Evolutionary conservation across 2,329 filamentous ascomycete genomes (phyloP).

Genomic region (Neopestalotiopsis rosae): DNA sequence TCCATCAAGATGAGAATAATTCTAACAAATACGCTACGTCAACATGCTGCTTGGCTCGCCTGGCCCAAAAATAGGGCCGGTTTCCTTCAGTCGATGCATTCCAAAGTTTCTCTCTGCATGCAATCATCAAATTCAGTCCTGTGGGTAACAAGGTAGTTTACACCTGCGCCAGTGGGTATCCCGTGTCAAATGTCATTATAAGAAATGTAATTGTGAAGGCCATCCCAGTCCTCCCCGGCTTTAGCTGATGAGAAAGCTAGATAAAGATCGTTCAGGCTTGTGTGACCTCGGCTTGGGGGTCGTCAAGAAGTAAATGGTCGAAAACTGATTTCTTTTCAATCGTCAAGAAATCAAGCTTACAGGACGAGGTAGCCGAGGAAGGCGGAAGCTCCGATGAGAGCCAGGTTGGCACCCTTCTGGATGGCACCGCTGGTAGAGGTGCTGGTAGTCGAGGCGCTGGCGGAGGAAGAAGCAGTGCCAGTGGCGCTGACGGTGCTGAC

Average conservation of each 20-base stretch:
- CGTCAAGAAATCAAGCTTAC: slow-evolving; percentile 33
- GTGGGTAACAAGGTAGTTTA: slow-evolving; percentile 4
- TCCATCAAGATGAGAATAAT: slow-evolving; percentile 3
- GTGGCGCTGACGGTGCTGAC: slow-evolving; percentile 20
- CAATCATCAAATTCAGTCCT: slow-evolving; percentile 18
- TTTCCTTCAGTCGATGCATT: slow-evolving; percentile 12
- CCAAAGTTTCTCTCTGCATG: slow-evolving; percentile 13
- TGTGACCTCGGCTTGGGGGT: background rate
- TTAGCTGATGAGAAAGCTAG: background rate
- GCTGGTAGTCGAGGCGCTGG: slow-evolving; percentile 22
- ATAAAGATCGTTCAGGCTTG: slow-evolving; percentile 23
- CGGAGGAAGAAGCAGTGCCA: slow-evolving; percentile 20
- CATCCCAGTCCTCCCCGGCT: slow-evolving; percentile 14
- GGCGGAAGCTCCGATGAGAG: slow-evolving; percentile 30
- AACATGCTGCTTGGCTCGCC: background rate
- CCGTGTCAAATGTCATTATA: slow-evolving; percentile 34
- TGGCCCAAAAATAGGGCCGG: background rate
- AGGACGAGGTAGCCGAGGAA: slow-evolving; percentile 31
- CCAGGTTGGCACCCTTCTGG: slow-evolving; percentile 31
- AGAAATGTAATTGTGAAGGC: slow-evolving; percentile 27
- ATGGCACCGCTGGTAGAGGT: slow-evolving; percentile 28
- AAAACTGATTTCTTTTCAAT: slow-evolving; percentile 22
- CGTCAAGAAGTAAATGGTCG: slow-evolving; percentile 11
- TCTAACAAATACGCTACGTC: slow-evolving; percentile 7
- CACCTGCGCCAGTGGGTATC: slow-evolving; percentile 16